Base-by-base conservation (phyloP, 768 basidiomycete species). In the Candolleomyces aberdarensis region DNA sequence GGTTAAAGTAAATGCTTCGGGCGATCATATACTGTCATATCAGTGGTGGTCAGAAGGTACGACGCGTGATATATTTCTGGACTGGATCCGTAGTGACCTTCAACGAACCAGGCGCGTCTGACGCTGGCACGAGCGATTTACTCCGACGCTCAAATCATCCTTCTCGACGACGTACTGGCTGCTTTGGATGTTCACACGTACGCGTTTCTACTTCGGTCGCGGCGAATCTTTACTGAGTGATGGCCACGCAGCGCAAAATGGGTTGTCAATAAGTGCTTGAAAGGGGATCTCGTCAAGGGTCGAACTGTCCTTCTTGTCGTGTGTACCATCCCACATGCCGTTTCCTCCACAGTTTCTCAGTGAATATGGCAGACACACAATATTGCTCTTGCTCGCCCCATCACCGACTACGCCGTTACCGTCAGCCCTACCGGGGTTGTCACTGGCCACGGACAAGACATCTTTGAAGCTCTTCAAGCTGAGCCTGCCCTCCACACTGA, bases 291-390 rank as follows among this genome's bases (percentile, higher is more conserved):
- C 46, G 80, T 94, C 70, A 73, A 76, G n/a, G 87, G 85, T n/a
- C 82, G 95, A 52, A 97, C 96, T 0, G 76, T 96, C 56, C 80
- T 98, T 49, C 80, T 98, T 22, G 95, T 97, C 50, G 85, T 85
- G 62, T 57, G 80, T 71, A 48, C 9, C 36, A 58, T 15, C 29
- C 48, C 13, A 36, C 5, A 19, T 52, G 29, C 8, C 1, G 5
- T 13, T 51, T 41, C 41, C 22, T 41, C 55, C 55, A 50, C 56
- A 11, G 31, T 55, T 11, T 31, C 13, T 8, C 11, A 7, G 26
- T 15, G 29, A 0, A n/a, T 79, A 81, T 63, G 79, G 17, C 56
- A 81, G 81, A 80, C 80, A 0, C 80, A 81, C 63, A 80, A 81
- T 62, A 77, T 88, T 26, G 79, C 81, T 1, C 75, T 89, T 70